These are phyloP conservation scores for Lupinus albus DNA, from an alignment of 306 rosid genomes.

Conservation along the genomic window DNA sequence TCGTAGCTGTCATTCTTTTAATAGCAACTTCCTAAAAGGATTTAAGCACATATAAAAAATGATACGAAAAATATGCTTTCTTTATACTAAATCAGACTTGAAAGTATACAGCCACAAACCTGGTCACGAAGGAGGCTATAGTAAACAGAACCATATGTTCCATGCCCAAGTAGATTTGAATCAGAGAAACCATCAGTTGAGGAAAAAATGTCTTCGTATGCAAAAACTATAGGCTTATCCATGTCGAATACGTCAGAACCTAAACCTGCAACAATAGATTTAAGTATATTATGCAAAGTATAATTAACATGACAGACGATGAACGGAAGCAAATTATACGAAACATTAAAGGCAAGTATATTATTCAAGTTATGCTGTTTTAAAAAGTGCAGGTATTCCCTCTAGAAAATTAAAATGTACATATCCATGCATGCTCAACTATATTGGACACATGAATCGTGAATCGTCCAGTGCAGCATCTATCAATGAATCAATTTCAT, in stretches of 20 bases:
- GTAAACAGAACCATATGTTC: conserved; percentile 94
- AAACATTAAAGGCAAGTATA: too few relatives aligned
- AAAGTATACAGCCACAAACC: conserved; percentile 55
- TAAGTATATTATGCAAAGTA: conserved; percentile 13
- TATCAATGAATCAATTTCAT: background rate
- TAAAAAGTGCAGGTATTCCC: background rate
- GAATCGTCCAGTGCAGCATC: background rate
- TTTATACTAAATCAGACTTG: background rate
- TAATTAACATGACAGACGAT: conserved; percentile 1
- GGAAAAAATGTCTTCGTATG: conserved; percentile 76
- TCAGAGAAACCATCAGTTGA: conserved; percentile 87
- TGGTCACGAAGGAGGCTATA: conserved; percentile 79
- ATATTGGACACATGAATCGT: background rate
- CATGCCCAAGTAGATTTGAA: conserved; percentile 87
- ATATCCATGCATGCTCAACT: conserved; percentile 8
- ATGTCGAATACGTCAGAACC: conserved; percentile 69
- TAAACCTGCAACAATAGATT: conserved; percentile 57
- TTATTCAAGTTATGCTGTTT: too few relatives aligned
- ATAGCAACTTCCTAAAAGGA: conserved; percentile 87
- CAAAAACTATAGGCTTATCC: conserved; percentile 81
- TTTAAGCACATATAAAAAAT: conserved; percentile 35
- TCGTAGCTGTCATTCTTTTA: conserved; percentile 93
- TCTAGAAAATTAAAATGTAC: background rate
- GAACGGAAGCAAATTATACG: background rate
- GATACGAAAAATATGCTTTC: conserved; percentile 31